Conservation (phyloP, 108 stramenopile genomes). For the Pseudonitzschia delicatissima region DNA sequence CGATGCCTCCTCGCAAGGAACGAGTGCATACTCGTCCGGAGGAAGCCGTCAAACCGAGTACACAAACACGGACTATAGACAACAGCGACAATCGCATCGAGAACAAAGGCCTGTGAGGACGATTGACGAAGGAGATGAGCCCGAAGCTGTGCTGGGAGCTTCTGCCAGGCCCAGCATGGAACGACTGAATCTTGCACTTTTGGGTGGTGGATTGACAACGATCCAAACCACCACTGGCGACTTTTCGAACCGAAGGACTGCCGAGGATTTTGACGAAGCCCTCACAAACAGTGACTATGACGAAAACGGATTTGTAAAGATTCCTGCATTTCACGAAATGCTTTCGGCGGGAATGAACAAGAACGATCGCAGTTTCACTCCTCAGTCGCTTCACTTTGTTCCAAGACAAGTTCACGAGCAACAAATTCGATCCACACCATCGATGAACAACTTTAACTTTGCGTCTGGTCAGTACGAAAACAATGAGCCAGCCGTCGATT, state of each 20-base stretch:
- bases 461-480: slow-evolving; percentile 11
- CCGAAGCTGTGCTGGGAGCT: slow-evolving; percentile 15
- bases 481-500: slow-evolving; percentile 25
- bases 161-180: slow-evolving; percentile 1
- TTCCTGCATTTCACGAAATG: slow-evolving; percentile 43
- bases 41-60: slow-evolving; percentile 20
- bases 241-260: slow-evolving; percentile 38
- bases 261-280: slow-evolving; percentile 52
- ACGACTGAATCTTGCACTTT: slow-evolving; percentile 27
- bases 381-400: slow-evolving; percentile 4
- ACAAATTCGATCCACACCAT: slow-evolving; percentile 13
- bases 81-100: slow-evolving; percentile 10
- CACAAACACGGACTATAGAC: slow-evolving; percentile 14
- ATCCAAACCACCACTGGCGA: slow-evolving; percentile 51
- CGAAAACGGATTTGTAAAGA: slow-evolving; percentile 41
- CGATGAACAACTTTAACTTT: slow-evolving; percentile 20
- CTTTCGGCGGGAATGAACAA: slow-evolving; percentile 27
- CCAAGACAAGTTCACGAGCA: neutral
- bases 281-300: slow-evolving; percentile 49
- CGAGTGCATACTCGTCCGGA: slow-evolving; percentile 36
- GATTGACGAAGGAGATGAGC: slow-evolving; percentile 14
- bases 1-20: slow-evolving; percentile 59
- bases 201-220: slow-evolving; percentile 49
- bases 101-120: neutral
- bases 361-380: slow-evolving; percentile 17